Evolutionary conservation across 2,329 filamentous ascomycete genomes (phyloP), one percentile per base, ranked within the genome.

Genomic region (Thelonectria rubi): DNA sequence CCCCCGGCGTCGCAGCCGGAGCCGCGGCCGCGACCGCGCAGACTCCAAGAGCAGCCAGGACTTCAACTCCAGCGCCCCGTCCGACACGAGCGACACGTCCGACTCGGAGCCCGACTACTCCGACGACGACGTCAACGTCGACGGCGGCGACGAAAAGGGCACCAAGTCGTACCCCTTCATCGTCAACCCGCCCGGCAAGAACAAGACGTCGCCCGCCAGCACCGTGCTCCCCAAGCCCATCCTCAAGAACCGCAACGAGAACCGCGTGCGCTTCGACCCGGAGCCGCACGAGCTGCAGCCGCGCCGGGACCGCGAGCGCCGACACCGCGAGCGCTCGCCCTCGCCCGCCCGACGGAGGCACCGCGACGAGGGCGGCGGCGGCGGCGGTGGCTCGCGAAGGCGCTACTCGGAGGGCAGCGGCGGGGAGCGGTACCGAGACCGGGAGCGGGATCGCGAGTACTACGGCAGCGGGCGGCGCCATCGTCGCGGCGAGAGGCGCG

Each of bases 181-280:
- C 61, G 77, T 79, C 61, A 75, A 65, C 51, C 75, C 76, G 1
- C 78, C 77, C 1, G 64, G 53, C 30, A 76, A 74, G 59, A 67
- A 46, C 48, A 76, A 73, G 62, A 72, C 72, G 1, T 79, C 76
- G 0, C 74, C 78, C 0, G 68, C 77, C 1, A 75, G 72, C 49
- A 76, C 76, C 5, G 72, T 75, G 3, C 72, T 70, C 60, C 86
- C 85, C 2, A 87, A 86, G 67, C 82, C 85, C 5, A 88, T 88
- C n/a, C 76, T 88, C 17, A 88, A 88, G 77, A 88, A 88, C 70
- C 82, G 80, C 67, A 85, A 86, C 62, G 81, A 82, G 48, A 83
- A 87, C 61, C 83, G 83, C 47, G 84, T 88, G 5, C 80, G 81
- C 4, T 86, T 86, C 60, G 80, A 83, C 39, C 78, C 80, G 1